Evolutionary conservation across 2,329 filamentous ascomycete genomes (phyloP).

Genomic region (Aspergillus hiratsukae): DNA sequence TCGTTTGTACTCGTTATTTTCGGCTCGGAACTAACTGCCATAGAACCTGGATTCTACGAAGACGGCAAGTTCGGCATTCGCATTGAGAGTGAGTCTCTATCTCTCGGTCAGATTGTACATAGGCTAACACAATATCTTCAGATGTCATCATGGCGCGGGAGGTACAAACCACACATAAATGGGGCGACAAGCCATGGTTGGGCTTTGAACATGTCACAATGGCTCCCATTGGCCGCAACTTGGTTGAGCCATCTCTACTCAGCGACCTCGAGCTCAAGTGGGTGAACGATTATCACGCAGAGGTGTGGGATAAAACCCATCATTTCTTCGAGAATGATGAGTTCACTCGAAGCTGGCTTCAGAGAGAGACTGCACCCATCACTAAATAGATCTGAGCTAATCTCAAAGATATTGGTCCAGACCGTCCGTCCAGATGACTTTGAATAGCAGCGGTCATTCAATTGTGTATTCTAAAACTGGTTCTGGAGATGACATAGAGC

Average conservation of each 20-base stretch:
- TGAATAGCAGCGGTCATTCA: not conserved
- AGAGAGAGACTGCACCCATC: conserved; percentile 74
- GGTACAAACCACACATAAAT: conserved; percentile 78
- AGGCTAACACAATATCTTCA: conserved; percentile 19
- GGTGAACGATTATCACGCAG: conserved; percentile 79
- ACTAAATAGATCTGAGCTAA: conserved; percentile 29
- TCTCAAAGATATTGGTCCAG: not conserved
- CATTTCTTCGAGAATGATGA: conserved; percentile 69
- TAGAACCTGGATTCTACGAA: conserved; percentile 92
- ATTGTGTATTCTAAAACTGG: not conserved
- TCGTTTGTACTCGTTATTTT: not conserved
- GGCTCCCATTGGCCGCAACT: conserved; percentile 86
- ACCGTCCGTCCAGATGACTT: not conserved
- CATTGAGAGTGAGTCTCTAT: conserved; percentile 66
- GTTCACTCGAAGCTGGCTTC: conserved; percentile 72
- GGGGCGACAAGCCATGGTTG: conserved; percentile 89
- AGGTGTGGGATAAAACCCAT: conserved; percentile 78
- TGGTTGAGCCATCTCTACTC: conserved; percentile 72
- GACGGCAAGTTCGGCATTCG: conserved; percentile 92
- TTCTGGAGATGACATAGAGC: not conserved
- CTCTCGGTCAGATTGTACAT: not conserved
- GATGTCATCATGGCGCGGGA: conserved; percentile 86
- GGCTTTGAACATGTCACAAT: conserved; percentile 97
- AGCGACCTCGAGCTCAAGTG: conserved; percentile 72
- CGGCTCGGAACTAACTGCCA: conserved; percentile 8